Conservation (phyloP, 2,329 filamentous ascomycete genomes). For the Verticillium alfalfae region DNA sequence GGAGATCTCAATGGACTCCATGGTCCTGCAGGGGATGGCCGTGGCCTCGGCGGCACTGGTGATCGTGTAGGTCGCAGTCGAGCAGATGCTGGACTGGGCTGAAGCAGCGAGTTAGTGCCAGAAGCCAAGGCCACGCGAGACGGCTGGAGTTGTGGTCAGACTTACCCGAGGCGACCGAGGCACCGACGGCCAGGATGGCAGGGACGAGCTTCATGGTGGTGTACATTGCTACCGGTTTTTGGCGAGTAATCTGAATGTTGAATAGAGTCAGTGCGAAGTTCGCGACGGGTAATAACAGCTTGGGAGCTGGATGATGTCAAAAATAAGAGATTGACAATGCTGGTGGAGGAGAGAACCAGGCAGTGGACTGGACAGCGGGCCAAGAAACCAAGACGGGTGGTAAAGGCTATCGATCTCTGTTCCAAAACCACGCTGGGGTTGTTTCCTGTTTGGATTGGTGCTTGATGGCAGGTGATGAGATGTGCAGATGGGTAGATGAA, state of each 20-base stretch:
- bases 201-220: conserved; percentile 37
- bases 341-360: background rate
- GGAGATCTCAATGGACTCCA: conserved; percentile 61
- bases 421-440: background rate
- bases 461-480: background rate
- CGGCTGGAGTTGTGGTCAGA: conserved; percentile 13
- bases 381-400: background rate
- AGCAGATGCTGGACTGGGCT: conserved; percentile 28
- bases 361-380: background rate
- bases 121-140: background rate
- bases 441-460: background rate
- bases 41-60: conserved; percentile 58
- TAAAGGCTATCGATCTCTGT: background rate
- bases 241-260: background rate
- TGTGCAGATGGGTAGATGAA: background rate
- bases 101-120: conserved; percentile 5
- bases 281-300: background rate
- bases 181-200: conserved; percentile 36
- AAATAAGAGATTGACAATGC: background rate
- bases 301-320: background rate
- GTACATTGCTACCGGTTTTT: conserved; percentile 35
- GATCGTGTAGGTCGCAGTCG: conserved; percentile 45
- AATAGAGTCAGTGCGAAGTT: background rate
- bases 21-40: conserved; percentile 60
- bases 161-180: conserved; percentile 37